Evolutionary conservation across 495 filamentous ascomycete genomes (phyloP).

Genomic region (Cercophora scortea): DNA sequence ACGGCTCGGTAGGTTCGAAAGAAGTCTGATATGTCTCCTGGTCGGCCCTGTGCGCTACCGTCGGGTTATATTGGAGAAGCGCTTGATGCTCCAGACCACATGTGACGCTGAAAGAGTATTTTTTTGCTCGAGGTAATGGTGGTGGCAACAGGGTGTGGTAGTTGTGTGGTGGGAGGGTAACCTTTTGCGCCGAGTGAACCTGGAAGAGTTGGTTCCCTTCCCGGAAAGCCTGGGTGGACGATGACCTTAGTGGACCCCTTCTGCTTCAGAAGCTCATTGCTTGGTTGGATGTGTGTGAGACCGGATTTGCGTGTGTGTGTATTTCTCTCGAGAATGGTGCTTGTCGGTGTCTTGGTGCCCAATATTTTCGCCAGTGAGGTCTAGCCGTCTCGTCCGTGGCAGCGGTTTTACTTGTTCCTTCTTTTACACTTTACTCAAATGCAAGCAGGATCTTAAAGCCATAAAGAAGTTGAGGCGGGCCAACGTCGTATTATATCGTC

Average conservation of each 20-base stretch:
- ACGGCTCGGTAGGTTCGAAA: background rate
- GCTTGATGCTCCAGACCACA: slow-evolving; percentile 26
- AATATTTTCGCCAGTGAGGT: background rate
- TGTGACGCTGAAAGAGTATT: slow-evolving; percentile 12
- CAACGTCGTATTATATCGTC: slow-evolving; percentile 42
- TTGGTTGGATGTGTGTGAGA: slow-evolving; percentile 15
- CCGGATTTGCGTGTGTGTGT: background rate
- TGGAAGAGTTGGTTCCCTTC: slow-evolving; percentile 11
- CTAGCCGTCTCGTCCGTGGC: slow-evolving; percentile 2
- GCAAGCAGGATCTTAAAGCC: slow-evolving; percentile 20
- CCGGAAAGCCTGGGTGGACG: slow-evolving; percentile 23
- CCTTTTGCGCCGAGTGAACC: slow-evolving; percentile 1
- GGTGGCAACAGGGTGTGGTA: slow-evolving; percentile 14
- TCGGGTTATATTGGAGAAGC: slow-evolving; percentile 3
- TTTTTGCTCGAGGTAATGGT: background rate
- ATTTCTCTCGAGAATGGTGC: slow-evolving; percentile 1
- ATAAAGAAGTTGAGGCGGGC: slow-evolving; percentile 26
- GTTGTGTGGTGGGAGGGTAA: slow-evolving; percentile 3
- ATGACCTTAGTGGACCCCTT: slow-evolving; percentile 13
- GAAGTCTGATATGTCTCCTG: slow-evolving; percentile 2
- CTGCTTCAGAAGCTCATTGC: slow-evolving; percentile 28
- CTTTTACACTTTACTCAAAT: slow-evolving; percentile 23
- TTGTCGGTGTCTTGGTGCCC: background rate
- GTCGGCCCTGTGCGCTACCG: slow-evolving; percentile 2
- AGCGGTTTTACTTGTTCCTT: slow-evolving; percentile 12